phyloP scores from a whole-genome alignment of 257 asterid species.

The Solanum lignicaule region DNA sequence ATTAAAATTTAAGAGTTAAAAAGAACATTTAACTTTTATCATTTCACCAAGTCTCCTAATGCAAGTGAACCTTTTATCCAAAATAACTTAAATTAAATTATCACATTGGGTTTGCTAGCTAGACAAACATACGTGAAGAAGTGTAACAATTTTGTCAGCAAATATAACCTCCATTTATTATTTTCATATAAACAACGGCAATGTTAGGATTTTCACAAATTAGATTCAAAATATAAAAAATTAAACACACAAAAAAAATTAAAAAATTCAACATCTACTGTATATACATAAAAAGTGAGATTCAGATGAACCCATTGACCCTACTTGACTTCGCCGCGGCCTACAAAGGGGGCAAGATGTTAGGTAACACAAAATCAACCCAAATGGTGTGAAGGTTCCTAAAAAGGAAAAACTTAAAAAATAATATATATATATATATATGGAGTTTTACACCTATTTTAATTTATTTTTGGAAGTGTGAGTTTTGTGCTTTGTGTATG shows the following conservation, averaged over 20 bases:
- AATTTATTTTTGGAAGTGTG: constrained; percentile 39
- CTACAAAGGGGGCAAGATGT: constrained; percentile 6
- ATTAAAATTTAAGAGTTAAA: background rate
- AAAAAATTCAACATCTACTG: fast-evolving
- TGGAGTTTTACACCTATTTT: constrained; percentile 16
- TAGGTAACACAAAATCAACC: constrained; percentile 29
- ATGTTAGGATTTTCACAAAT: fast-evolving
- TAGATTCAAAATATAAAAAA: background rate
- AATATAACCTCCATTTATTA: background rate
- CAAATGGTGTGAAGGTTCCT: constrained; percentile 44
- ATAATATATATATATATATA: background rate
- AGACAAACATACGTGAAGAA: background rate
- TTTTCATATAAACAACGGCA: background rate
- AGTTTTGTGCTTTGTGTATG: constrained; percentile 69
- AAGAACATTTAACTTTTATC: background rate
- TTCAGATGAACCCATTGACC: background rate
- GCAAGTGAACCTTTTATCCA: background rate
- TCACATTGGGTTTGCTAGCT: background rate
- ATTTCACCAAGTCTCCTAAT: background rate
- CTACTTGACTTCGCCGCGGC: background rate
- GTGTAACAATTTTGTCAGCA: background rate
- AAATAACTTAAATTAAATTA: background rate
- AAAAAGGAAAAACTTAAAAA: constrained; percentile 29
- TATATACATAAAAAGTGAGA: background rate
- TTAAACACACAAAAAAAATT: fast-evolving